Evolutionary conservation across 2,329 filamentous ascomycete species (phyloP).

Genomic region (Trichophyton rubrum): DNA sequence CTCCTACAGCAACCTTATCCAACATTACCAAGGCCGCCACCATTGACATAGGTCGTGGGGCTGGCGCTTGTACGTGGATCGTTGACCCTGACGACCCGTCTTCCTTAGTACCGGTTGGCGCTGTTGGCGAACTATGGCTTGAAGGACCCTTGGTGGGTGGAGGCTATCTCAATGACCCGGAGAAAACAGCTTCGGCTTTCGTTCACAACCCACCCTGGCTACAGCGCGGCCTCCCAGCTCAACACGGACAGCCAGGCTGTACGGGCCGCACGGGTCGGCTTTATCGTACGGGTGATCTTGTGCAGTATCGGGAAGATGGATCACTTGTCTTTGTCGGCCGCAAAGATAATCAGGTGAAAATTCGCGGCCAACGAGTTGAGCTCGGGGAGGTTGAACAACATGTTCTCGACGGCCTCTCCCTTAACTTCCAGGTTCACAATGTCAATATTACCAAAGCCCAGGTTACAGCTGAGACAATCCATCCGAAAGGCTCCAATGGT

Average conservation of each 20-base stretch:
- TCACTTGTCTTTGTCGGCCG: constrained; percentile 14
- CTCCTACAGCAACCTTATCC: constrained; percentile 27
- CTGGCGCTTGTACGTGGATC: constrained; percentile 15
- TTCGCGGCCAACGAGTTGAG: constrained; percentile 71
- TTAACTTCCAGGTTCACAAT: not conserved
- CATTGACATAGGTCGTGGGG: constrained; percentile 13
- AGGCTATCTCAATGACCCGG: constrained; percentile 23
- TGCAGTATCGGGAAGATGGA: constrained; percentile 14
- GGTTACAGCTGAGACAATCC: not conserved
- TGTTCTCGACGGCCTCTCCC: constrained; percentile 31
- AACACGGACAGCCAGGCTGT: not conserved
- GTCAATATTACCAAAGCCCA: not conserved
- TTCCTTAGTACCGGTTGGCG: constrained; percentile 22
- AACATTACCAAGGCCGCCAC: constrained; percentile 19
- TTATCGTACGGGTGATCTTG: constrained; percentile 18
- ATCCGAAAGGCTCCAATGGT: not conserved
- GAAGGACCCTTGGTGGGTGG: constrained; percentile 27
- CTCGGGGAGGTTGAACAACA: constrained; percentile 56
- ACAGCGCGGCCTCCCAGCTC: not conserved
- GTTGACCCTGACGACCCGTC: constrained; percentile 15
- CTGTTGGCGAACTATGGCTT: constrained; percentile 30
- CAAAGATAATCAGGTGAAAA: constrained; percentile 54
- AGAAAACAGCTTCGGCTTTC: constrained; percentile 15
- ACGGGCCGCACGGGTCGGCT: not conserved
- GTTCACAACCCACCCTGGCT: constrained; percentile 15